Base-by-base conservation (phyloP, 257 asterid genomes). In the Capsicum pubescens region DNA sequence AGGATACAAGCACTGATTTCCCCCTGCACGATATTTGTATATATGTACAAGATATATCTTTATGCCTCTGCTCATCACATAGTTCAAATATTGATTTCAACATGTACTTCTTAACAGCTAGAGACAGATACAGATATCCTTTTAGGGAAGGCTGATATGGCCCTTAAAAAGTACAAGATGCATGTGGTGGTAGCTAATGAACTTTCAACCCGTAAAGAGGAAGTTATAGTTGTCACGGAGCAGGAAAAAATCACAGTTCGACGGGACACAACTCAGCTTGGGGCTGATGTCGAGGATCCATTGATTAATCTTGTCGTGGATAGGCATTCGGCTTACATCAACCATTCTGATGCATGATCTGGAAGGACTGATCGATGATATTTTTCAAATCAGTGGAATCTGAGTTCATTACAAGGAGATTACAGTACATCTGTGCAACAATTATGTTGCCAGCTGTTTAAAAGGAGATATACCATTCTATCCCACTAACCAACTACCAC, bases 131-230 rank as follows among this genome's bases (percentile, higher is more conserved):
- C 86, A 10, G 84, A 90, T 87, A 95, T 97, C 84, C 98, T 97
- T 42, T 87, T 97, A 72, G 95, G 87, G 80, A 97, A 95, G 91
- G 99, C 98, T 56, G 87, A 84, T 81, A 86, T 69, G 91, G 99
- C 98, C 26, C 97, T 97, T 36, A 87, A 83, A 67, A 95, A 88
- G 92, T 90, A 95, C 84, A 80, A 92, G 50, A 92, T 97, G 93
- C 93, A 97, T 84, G 88, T 95, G 97, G 98, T 97, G 58, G 91
- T 97, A 9, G 98, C 99, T n/a, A 97, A 97, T 57, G 98, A 97
- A 92, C 98, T 97, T 80, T 86, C 89, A 66, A 95, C 97, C 17
- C 97, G 98, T 26, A 93, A 95, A 86, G 98, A 97, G 84, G 98
- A 95, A 88, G 98, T 97, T 82, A 84, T 87, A 12, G 97, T 95